Evolutionary conservation across 345 rosid species (phyloP), one percentile per base, ranked within the genome.

Genomic region (Linum usitatissimum): DNA sequence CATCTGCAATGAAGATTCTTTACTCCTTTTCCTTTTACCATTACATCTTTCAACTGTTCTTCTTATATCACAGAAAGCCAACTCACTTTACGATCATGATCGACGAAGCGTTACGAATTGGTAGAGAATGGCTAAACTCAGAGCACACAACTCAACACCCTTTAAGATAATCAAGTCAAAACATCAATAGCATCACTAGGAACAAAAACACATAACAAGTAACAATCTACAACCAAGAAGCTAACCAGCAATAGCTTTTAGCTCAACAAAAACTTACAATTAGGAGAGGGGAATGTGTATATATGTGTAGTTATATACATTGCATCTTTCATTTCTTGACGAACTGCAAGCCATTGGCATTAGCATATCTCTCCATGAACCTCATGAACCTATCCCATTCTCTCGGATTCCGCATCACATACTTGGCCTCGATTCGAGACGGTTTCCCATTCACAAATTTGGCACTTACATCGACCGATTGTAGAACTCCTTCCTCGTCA

Each of bases 311-410:
- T 4, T 10, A 72, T 55, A 53, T 61, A 42, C 64, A 67, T 65
- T 62, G 81, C 71, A 78, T 23, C 28, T 23, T 34, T 84, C 83
- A 84, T 59, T 80, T 87, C 70, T 93, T 89, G 73, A 93, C 67
- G 68, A 90, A 93, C 59, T 84, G 83, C 76, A 90, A 79, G 49
- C 99, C 97, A 21, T 93, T 89, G 58, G 76, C 90, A 68, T 84
- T 79, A 0, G 97, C 86, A 76, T 90, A 93, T 45, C 91, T 82
- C 71, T 93, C 96, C 97, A 93, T 87, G 79, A 93, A 93, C 74
- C 96, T 83, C 99, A 87, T 90, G 81, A 93, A 90, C 66, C 99
- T 78, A 63, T 90, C 99, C 96, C 99, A 87, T 17, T 89, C 99
- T 21, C 80, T 77, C 0, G 94, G 95, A 0, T 84, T 49, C 55